Percentiles rank a stretch among this genome's conserved stretches.
These are phyloP conservation scores for Tulasnella sp. DNA, from an alignment of 768 basidiomycete genomes.

Conservation along the genomic window DNA sequence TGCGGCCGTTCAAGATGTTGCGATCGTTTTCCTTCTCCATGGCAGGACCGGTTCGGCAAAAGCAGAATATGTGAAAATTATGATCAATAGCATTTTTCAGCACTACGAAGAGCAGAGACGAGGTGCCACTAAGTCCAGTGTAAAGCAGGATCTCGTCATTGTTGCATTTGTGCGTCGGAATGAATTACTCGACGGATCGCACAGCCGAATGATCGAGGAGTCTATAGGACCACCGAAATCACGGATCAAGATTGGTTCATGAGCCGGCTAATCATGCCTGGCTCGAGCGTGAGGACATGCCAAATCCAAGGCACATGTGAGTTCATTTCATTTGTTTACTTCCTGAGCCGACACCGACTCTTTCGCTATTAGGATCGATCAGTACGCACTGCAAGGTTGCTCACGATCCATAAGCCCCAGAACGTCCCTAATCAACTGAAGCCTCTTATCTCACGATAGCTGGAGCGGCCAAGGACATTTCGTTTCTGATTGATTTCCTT, in stretches of 20 bases:
- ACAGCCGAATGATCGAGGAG: neutral
- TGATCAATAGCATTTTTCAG: constrained; percentile 46
- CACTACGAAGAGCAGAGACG: constrained; percentile 37
- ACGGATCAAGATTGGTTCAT: constrained; percentile 51
- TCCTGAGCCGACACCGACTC: neutral
- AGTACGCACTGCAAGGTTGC: constrained; percentile 55
- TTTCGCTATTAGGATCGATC: constrained; percentile 47
- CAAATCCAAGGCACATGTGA: constrained; percentile 53
- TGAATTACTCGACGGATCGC: neutral
- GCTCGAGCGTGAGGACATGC: constrained; percentile 42
- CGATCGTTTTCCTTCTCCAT: constrained; percentile 54
- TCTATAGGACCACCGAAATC: constrained; percentile 58
- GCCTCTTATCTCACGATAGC: constrained; percentile 41
- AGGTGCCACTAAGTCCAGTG: neutral
- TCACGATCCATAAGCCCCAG: neutral
- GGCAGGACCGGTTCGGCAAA: constrained; percentile 47
- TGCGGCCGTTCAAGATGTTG: constrained; percentile 38
- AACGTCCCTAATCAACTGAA: neutral
- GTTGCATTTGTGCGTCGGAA: constrained; percentile 51
- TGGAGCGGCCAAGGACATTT: constrained; percentile 75
- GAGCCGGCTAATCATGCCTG: constrained; percentile 50
- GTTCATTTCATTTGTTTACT: constrained; percentile 30
- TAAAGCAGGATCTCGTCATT: constrained; percentile 46
- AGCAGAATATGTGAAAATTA: constrained; percentile 42
- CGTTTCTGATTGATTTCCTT: constrained; percentile 79